Conservation (phyloP, 2,329 filamentous ascomycete species). For the Aspergillus terreus region DNA sequence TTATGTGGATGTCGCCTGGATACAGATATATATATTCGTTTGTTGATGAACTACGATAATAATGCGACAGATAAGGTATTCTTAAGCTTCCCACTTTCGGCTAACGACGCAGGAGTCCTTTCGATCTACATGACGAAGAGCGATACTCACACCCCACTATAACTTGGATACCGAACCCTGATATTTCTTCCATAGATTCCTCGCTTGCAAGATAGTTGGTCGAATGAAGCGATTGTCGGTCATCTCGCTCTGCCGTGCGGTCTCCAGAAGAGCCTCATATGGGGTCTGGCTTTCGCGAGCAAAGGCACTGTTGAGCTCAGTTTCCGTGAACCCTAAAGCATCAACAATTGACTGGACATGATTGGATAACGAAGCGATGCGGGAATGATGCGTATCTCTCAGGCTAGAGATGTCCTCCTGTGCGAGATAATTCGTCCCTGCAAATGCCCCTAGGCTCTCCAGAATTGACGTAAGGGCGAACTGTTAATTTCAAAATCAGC, state of each 20-base stretch:
- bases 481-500: not conserved
- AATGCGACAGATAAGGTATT: too few relatives aligned
- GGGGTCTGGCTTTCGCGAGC: not conserved
- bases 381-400: not conserved
- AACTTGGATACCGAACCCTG: not conserved
- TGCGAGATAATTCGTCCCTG: not conserved
- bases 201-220: not conserved
- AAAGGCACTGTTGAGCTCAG: not conserved
- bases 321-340: not conserved
- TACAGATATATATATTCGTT: too few relatives aligned
- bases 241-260: not conserved
- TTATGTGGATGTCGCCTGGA: too few relatives aligned
- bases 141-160: too few relatives aligned
- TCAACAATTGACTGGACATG: not conserved
- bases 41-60: too few relatives aligned
- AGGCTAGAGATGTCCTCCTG: not conserved
- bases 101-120: too few relatives aligned
- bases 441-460: not conserved
- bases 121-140: too few relatives aligned
- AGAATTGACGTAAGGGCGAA: not conserved
- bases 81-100: too few relatives aligned
- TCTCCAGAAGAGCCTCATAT: not conserved
- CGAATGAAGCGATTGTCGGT: not conserved
- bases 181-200: not conserved
- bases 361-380: not conserved